Evolutionary conservation across 169 alveolate genomes (phyloP).

Genomic region (Ichthyophthirius multifiliis): DNA sequence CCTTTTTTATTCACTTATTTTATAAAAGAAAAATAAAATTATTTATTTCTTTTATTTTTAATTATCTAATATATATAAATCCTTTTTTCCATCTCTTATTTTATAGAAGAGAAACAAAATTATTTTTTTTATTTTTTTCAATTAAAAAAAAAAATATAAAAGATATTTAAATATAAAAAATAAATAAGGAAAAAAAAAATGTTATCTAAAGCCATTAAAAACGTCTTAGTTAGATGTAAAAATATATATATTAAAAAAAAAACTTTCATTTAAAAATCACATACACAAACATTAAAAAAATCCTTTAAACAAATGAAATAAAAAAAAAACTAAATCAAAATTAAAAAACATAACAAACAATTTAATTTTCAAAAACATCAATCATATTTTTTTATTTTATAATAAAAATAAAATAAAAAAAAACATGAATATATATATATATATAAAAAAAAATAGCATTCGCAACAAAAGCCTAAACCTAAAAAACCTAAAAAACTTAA

Average conservation of each 20-base stretch:
- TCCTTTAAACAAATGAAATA: background rate
- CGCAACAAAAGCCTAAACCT: background rate
- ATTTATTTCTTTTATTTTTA: too few relatives aligned
- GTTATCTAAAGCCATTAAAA: conserved; percentile 8
- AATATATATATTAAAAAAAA: background rate
- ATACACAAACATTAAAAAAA: background rate
- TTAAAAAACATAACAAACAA: background rate
- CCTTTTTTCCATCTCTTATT: too few relatives aligned
- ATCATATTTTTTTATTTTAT: background rate
- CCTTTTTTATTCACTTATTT: too few relatives aligned
- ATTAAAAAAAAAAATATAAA: background rate
- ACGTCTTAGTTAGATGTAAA: conserved; percentile 5
- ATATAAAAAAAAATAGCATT: background rate
- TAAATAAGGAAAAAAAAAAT: background rate
- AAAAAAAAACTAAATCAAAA: background rate
- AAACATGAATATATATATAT: background rate
- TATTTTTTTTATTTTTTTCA: too few relatives aligned
- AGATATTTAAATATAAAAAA: background rate
- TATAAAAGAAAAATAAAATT: too few relatives aligned
- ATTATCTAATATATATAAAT: too few relatives aligned
- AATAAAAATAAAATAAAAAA: background rate
- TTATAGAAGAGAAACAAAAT: too few relatives aligned
- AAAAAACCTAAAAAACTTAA: background rate
- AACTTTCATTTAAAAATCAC: too few relatives aligned
- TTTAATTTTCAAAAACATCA: background rate